Evolutionary conservation across 192 early-diverging fungal species (phyloP).

Genomic region (Gigaspora rosea): DNA sequence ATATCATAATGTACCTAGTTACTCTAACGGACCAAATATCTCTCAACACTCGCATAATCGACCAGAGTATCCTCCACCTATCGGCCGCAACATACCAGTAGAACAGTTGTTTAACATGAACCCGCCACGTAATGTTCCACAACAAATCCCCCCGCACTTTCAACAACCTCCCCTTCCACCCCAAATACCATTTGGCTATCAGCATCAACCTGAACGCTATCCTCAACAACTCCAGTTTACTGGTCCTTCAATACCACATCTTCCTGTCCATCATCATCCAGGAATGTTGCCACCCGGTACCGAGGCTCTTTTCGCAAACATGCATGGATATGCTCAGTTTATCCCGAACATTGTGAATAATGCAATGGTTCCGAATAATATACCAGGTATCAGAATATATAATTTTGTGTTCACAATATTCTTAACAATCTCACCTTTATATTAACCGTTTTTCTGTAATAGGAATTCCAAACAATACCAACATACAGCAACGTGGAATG

Average conservation of each 20-base stretch:
- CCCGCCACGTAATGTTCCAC: constrained; percentile 25
- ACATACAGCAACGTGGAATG: constrained; percentile 31
- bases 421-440: not conserved
- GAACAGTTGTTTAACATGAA: constrained; percentile 29
- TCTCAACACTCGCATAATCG: constrained; percentile 16
- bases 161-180: constrained; percentile 27
- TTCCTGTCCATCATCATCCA: constrained; percentile 26
- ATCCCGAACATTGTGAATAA: constrained; percentile 32
- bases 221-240: constrained; percentile 26
- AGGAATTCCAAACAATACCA: constrained; percentile 23
- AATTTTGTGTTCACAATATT: too few species aligned
- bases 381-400: constrained; percentile 16
- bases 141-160: constrained; percentile 28
- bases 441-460: not conserved
- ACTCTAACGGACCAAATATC: constrained; percentile 26
- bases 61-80: constrained; percentile 17
- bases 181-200: constrained; percentile 28
- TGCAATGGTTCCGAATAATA: constrained; percentile 23
- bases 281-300: constrained; percentile 22
- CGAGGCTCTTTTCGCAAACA: constrained; percentile 33
- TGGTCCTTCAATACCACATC: constrained; percentile 25
- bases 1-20: constrained; percentile 22
- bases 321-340: constrained; percentile 33
- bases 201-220: constrained; percentile 30
- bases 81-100: constrained; percentile 31